Conservation (phyloP, 129 eudicot species). For the Smallanthus sonchifolius region DNA sequence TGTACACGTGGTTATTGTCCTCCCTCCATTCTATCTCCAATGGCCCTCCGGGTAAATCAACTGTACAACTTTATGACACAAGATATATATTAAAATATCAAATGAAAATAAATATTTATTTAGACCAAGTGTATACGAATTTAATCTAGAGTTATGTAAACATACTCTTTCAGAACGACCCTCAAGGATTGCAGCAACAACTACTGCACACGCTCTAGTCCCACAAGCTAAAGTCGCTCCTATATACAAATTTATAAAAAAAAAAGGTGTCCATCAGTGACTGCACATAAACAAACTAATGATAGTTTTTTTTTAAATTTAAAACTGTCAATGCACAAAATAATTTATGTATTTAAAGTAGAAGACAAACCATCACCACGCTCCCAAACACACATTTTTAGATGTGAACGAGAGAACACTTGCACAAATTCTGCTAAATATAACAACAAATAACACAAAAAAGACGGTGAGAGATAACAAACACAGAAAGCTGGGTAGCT, state of each 20-base stretch:
- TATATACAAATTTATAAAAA: slow-evolving; percentile 14
- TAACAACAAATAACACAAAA: background rate
- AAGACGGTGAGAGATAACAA: slow-evolving; percentile 41
- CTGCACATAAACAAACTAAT: background rate
- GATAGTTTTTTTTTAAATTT: background rate
- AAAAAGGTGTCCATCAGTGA: background rate
- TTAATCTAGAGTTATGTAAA: background rate
- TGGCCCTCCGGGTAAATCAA: slow-evolving; percentile 98
- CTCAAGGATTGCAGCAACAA: slow-evolving; percentile 97
- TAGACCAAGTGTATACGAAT: background rate
- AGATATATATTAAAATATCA: background rate
- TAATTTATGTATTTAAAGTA: background rate
- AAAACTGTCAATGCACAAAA: background rate
- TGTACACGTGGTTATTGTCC: slow-evolving; percentile 74
- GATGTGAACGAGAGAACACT: slow-evolving; percentile 81
- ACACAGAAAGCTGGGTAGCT: slow-evolving; percentile 61
- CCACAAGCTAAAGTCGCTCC: slow-evolving; percentile 99
- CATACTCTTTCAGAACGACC: slow-evolving; percentile 92
- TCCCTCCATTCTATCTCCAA: slow-evolving; percentile 97
- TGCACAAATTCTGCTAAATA: slow-evolving; percentile 82
- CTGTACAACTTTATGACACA: slow-evolving; percentile 55
- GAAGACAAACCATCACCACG: slow-evolving; percentile 85
- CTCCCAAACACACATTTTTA: slow-evolving; percentile 99
- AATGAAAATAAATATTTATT: background rate
- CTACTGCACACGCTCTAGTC: slow-evolving; percentile 99